These are phyloP conservation scores for Fomitopsis pinicola DNA, from an alignment of 1,284 basidiomycete species.

Conservation along the genomic window DNA sequence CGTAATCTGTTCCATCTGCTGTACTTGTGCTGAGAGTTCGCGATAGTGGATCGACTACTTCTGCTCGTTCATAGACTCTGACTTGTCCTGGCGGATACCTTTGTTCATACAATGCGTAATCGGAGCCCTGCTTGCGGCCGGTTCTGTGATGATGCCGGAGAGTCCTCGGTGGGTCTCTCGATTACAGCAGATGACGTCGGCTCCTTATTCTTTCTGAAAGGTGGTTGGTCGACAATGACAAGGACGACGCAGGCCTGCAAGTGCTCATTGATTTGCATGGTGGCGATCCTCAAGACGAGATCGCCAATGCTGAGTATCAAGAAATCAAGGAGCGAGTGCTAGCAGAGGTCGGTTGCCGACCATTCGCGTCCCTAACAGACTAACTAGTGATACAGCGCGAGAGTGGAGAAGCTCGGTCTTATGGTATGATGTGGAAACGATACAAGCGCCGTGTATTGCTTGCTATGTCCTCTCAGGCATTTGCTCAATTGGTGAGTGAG, in stretches of 20 bases:
- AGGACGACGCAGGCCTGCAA: conserved; percentile 81
- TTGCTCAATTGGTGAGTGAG: conserved; percentile 81
- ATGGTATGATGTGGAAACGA: conserved; percentile 81
- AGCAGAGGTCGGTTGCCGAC: conserved; percentile 56
- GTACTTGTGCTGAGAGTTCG: not conserved
- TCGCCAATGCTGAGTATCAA: conserved; percentile 82
- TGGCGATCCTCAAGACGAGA: conserved; percentile 68
- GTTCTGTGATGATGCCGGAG: conserved; percentile 88
- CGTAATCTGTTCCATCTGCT: conserved; percentile 27
- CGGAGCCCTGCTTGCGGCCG: conserved; percentile 77
- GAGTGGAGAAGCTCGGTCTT: conserved; percentile 78
- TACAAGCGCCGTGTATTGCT: conserved; percentile 90
- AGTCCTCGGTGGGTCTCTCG: conserved; percentile 64
- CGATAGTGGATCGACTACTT: conserved; percentile 92
- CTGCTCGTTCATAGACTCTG: conserved; percentile 82
- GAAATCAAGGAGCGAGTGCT: conserved; percentile 91
- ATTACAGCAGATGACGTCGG: not conserved
- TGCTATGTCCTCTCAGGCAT: conserved; percentile 97
- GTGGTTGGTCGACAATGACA: conserved; percentile 90
- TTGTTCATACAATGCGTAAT: conserved; percentile 89
- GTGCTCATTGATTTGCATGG: conserved; percentile 93
- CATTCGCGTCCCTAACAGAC: not conserved
- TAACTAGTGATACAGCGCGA: conserved; percentile 42
- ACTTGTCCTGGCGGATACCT: conserved; percentile 82
- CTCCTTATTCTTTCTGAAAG: conserved; percentile 32